phyloP scores from a whole-genome alignment of 1,284 basidiomycete genomes.

The Cystobasidium slooffiae region DNA sequence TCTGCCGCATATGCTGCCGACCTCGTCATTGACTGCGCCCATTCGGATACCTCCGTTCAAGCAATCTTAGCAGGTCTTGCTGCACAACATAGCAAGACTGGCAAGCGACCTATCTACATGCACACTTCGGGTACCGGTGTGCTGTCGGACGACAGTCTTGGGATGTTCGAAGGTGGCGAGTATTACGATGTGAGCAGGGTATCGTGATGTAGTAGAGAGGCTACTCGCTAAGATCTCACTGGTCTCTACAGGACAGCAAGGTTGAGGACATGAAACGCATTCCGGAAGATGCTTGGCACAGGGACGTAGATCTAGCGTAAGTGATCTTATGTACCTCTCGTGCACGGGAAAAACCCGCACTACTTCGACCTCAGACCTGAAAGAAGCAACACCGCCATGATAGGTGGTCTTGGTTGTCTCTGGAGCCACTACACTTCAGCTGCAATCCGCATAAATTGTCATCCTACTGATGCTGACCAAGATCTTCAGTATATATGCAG shows the following conservation, averaged over 20 bases:
- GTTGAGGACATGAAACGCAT: constrained; percentile 20
- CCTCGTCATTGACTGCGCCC: constrained; percentile 14
- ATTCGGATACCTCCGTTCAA: constrained; percentile 24
- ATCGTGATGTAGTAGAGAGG: no score
- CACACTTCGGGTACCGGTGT: constrained; percentile 13
- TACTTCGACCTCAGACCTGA: no score
- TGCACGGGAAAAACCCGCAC: not conserved
- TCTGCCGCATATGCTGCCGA: constrained; percentile 5
- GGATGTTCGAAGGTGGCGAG: constrained; percentile 11
- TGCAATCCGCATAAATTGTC: no score
- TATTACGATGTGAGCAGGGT: not conserved
- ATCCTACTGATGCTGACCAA: no score
- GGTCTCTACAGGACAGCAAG: constrained; percentile 4
- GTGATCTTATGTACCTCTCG: not conserved
- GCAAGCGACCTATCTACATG: not conserved
- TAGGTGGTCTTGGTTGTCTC: no score
- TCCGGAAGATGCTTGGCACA: constrained; percentile 16
- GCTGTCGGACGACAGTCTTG: constrained; percentile 14
- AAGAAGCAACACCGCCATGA: no score
- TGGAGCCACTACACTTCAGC: no score
- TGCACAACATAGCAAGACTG: not conserved
- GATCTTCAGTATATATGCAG: constrained; percentile 1
- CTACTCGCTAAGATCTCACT: not conserved
- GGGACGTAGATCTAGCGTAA: constrained; percentile 11
- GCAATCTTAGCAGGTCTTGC: constrained; percentile 8